Conservation (phyloP, 192 early-diverging fungal genomes). For the Podila epigama region DNA sequence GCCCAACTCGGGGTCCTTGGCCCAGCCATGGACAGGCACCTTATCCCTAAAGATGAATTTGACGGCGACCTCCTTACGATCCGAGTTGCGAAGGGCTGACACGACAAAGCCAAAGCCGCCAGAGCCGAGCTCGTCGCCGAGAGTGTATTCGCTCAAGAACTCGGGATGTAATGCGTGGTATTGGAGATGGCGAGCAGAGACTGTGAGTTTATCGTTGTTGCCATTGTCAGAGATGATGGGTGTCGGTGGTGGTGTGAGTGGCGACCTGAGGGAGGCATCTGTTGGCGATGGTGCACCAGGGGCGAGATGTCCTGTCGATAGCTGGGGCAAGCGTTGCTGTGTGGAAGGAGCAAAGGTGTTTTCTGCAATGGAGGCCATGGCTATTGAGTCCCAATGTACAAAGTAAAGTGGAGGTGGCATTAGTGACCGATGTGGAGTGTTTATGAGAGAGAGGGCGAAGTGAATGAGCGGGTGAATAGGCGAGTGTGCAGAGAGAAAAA, state of each 20-base stretch:
- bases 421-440: background rate
- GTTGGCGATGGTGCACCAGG: slow-evolving; percentile 13
- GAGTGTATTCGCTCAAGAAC: slow-evolving; percentile 54
- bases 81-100: slow-evolving; percentile 58
- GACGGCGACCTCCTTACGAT: slow-evolving; percentile 67
- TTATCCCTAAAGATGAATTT: slow-evolving; percentile 69
- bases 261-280: slow-evolving; percentile 15
- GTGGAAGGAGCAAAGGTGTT: slow-evolving; percentile 19
- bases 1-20: slow-evolving; percentile 58
- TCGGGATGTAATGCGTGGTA: slow-evolving; percentile 54
- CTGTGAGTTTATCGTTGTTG: slow-evolving; percentile 28
- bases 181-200: slow-evolving; percentile 50
- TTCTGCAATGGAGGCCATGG: slow-evolving; percentile 29
- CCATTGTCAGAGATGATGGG: slow-evolving; percentile 28
- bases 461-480: background rate
- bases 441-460: background rate
- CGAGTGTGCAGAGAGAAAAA: background rate
- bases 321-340: slow-evolving; percentile 23
- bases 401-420: background rate
- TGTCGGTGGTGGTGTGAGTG: slow-evolving; percentile 43
- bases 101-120: slow-evolving; percentile 85
- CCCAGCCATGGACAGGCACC: slow-evolving; percentile 62
- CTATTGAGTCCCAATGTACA: background rate
- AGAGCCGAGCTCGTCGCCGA: slow-evolving; percentile 71
- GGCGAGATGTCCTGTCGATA: slow-evolving; percentile 16